Conservation (phyloP, 768 basidiomycete genomes). For the Leccinum longicurvipes region DNA sequence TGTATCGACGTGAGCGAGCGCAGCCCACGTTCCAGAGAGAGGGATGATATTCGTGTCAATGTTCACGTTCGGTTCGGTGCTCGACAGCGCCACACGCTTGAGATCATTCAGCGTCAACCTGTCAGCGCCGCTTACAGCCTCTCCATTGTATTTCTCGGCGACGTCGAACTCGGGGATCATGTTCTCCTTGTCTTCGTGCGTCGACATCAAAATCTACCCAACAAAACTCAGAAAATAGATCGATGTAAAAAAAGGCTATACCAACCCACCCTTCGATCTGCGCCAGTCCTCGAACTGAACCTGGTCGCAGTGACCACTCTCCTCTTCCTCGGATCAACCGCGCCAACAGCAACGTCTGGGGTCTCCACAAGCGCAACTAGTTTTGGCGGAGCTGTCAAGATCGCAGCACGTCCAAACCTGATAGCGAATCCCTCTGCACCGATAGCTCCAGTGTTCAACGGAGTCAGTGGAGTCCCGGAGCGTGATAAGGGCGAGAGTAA, state of each 20-base stretch:
- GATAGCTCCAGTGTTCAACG: constrained; percentile 19
- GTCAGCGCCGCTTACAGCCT: background rate
- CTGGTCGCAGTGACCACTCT: constrained; percentile 84
- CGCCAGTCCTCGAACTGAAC: constrained; percentile 80
- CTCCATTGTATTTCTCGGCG: constrained; percentile 21
- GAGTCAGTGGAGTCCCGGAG: constrained; percentile 35
- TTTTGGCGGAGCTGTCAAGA: constrained; percentile 80
- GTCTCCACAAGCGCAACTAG: constrained; percentile 81
- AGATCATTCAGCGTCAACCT: constrained; percentile 10
- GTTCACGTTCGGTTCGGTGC: constrained; percentile 45
- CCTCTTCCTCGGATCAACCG: constrained; percentile 80
- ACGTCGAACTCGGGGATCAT: constrained; percentile 11
- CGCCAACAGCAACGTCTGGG: constrained; percentile 85
- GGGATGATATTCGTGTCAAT: constrained; percentile 64
- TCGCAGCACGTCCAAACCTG: constrained; percentile 66
- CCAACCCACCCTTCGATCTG: constrained; percentile 69
- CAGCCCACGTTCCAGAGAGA: constrained; percentile 73
- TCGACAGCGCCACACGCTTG: constrained; percentile 8
- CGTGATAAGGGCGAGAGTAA: constrained; percentile 27
- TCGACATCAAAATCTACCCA: constrained; percentile 75
- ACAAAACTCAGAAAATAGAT: background rate
- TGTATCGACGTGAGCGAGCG: constrained; percentile 45
- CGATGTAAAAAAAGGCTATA: background rate
- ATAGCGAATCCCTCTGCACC: constrained; percentile 39
- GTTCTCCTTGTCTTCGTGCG: constrained; percentile 60